Conservation (phyloP, 805 yeast genomes). For the Teunomyces pallodes region DNA sequence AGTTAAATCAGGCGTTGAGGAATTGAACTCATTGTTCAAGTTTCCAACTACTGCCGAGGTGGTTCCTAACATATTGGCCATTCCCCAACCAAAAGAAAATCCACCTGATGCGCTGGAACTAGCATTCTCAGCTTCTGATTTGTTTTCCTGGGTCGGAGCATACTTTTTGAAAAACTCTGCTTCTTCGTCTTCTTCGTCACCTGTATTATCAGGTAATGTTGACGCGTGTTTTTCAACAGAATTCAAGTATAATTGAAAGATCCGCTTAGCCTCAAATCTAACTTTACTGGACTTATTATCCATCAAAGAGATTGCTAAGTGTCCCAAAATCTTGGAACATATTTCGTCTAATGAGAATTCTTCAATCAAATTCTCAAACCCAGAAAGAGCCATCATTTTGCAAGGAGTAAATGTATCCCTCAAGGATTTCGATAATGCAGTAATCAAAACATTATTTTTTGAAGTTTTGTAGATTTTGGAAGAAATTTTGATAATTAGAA, state of each 20-base stretch:
- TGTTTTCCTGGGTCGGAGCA: slow-evolving; percentile 14
- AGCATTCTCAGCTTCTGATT: slow-evolving; percentile 5
- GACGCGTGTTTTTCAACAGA: slow-evolving; percentile 39
- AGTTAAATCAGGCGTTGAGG: slow-evolving; percentile 37
- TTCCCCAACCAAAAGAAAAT: slow-evolving; percentile 35
- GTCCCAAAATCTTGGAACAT: slow-evolving; percentile 77
- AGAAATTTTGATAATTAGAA: slow-evolving; percentile 66
- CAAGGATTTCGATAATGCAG: slow-evolving; percentile 82
- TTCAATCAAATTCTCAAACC: slow-evolving; percentile 63
- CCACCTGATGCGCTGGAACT: slow-evolving; percentile 6
- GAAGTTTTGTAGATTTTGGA: slow-evolving; percentile 50
- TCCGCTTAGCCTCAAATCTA: slow-evolving; percentile 65
- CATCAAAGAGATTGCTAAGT: slow-evolving; percentile 77
- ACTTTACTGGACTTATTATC: slow-evolving; percentile 67
- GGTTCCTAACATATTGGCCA: slow-evolving; percentile 35
- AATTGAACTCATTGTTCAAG: slow-evolving; percentile 35
- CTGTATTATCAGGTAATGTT: slow-evolving; percentile 31
- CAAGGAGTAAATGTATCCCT: slow-evolving; percentile 78
- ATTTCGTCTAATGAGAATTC: slow-evolving; percentile 72
- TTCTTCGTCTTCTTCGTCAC: slow-evolving; percentile 39
- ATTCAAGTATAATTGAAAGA: slow-evolving; percentile 57
- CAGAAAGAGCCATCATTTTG: slow-evolving; percentile 70
- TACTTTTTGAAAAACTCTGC: slow-evolving; percentile 32
- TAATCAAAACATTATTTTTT: slow-evolving; percentile 72
- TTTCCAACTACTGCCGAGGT: slow-evolving; percentile 28